phyloP scores from a whole-genome alignment of 2,329 filamentous ascomycete species.

The Alternaria viburni region DNA sequence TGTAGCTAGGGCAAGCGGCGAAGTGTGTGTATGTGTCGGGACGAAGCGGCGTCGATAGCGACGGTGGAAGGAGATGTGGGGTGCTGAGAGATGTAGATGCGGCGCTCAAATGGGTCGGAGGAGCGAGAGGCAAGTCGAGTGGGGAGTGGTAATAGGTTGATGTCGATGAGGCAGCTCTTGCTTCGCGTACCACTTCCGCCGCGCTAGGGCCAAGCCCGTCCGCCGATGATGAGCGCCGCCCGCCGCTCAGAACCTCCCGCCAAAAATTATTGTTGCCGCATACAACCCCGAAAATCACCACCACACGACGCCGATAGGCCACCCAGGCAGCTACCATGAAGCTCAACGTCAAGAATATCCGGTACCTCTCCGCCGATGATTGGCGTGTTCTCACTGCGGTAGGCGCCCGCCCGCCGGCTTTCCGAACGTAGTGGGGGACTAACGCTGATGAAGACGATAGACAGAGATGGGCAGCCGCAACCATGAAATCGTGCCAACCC shows the following conservation, averaged over 20 bases:
- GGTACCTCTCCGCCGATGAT: conserved; percentile 90
- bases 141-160: conserved; percentile 30
- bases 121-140: conserved; percentile 17
- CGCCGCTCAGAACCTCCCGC: conserved; percentile 3
- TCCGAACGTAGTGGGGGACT: conserved; percentile 40
- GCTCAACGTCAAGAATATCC: conserved; percentile 90
- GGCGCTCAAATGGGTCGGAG: conserved; percentile 13
- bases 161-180: conserved; percentile 41
- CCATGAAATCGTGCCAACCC: conserved; percentile 93
- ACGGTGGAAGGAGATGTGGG: not conserved
- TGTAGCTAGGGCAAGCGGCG: conserved; percentile 45
- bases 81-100: conserved; percentile 1
- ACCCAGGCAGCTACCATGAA: conserved; percentile 68
- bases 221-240: conserved; percentile 25
- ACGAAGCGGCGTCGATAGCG: conserved; percentile 17
- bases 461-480: conserved; percentile 94
- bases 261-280: conserved; percentile 28
- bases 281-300: conserved; percentile 14
- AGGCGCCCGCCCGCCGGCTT: conserved; percentile 38
- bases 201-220: conserved; percentile 31
- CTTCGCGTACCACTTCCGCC: conserved; percentile 21
- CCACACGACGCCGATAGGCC: not conserved
- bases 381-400: conserved; percentile 94
- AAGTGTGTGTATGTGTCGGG: conserved; percentile 26
- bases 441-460: conserved; percentile 58